Percentiles rank a stretch among this genome's conserved stretches.
phyloP scores from a whole-genome alignment of 805 yeast species.

The Wickerhamomyces sydowiorum region DNA sequence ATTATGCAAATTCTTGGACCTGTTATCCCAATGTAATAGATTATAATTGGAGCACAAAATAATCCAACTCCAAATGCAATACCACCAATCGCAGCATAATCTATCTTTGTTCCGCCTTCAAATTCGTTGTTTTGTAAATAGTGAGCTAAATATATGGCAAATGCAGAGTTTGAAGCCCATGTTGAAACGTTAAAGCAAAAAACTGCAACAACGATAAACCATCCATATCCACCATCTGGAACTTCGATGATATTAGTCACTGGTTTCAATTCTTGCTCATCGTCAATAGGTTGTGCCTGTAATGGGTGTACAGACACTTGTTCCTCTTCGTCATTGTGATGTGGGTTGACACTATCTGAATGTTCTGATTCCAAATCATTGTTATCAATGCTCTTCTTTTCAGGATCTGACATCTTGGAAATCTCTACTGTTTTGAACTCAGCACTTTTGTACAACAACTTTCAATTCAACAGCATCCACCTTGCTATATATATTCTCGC shows the following conservation, averaged over 20 bases:
- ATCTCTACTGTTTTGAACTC: too few relatives aligned
- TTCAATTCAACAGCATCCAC: not conserved
- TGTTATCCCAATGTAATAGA: conserved; percentile 37
- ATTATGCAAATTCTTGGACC: conserved; percentile 41
- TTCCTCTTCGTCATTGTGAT: too few relatives aligned
- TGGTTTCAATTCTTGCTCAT: not conserved
- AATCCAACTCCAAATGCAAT: conserved; percentile 54
- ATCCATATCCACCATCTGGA: conserved; percentile 23
- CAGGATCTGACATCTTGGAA: not conserved
- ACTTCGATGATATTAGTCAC: not conserved
- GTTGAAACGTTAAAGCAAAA: conserved; percentile 21
- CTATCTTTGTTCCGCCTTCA: conserved; percentile 47
- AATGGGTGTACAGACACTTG: too few relatives aligned
- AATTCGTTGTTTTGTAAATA: conserved; percentile 46
- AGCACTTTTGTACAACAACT: not conserved
- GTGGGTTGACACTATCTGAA: too few relatives aligned
- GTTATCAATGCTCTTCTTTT: not conserved
- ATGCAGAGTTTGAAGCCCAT: conserved; percentile 28
- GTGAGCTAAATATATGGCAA: conserved; percentile 55
- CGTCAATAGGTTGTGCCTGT: not conserved
- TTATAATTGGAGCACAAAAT: conserved; percentile 49
- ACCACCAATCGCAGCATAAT: conserved; percentile 67
- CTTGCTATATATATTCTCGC: not conserved
- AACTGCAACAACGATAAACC: conserved; percentile 19
- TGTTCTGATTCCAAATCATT: not conserved